Base-by-base conservation (phyloP, 2,329 filamentous ascomycete genomes). In the Eutypa lata region DNA sequence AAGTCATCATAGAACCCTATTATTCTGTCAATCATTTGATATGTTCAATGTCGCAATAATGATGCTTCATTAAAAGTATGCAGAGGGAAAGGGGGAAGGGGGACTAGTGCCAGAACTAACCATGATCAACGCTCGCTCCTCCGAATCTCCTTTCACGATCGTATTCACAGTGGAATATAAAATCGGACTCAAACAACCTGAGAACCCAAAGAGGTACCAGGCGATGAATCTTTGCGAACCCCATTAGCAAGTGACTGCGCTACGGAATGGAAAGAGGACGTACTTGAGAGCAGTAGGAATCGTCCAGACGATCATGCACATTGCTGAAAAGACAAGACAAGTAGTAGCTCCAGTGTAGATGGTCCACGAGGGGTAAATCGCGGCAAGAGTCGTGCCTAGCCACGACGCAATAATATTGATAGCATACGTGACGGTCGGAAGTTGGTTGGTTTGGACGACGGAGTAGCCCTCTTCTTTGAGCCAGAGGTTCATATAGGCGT, bases 401-500 rank as follows among this genome's bases (percentile, higher is more conserved):
- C 78, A 75, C 0, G 76, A 78, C 0, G 73, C 67, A 10, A 80
- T 63, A 5, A 79, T 76, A 0, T 70, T 73, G 40, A 80, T 73
- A n/a, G 71, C 76, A 48, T 77, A 73, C 0, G 71, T 72, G 8
- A 72, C 75, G 0, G 78, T 80, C 0, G 78, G 78, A 1, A 80
- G 71, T 13, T 74, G 68, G 61, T 81, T 80, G 53, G 79, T 73
- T 53, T 80, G 71, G 0, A 72, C 70, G 0, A 80, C 69, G 0
- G 74, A 73, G 58, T 76, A 80, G 5, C 71, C 71, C 26, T 77
- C 73, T 1, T 71, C 70, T 53, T 79, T 79, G 40, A 81, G 71
- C 78, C 78, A 81, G 11, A 81, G 71, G 28, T 72, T 77, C 77
- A 81, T 80, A 51, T 80, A 79, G 0, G 65, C 61, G 3, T 66